Conservation (phyloP, 768 basidiomycete genomes). For the Asterophora parasitica region DNA sequence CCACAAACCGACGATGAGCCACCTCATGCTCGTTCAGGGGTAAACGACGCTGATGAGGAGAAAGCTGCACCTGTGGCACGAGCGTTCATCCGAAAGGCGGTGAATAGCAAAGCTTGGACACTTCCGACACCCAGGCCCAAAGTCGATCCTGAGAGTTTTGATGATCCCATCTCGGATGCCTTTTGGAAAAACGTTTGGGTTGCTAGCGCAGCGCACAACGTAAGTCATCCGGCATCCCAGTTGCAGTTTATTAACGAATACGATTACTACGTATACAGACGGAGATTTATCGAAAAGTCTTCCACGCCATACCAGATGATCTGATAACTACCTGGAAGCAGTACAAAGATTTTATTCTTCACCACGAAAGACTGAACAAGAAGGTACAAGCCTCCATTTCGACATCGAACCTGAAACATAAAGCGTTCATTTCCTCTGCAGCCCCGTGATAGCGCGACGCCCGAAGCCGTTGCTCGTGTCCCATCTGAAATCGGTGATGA, state of each 20-base stretch:
- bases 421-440: conserved; percentile 17
- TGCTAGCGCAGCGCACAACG: conserved; percentile 83
- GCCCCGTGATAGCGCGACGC: conserved; percentile 36
- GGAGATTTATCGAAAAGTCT: conserved; percentile 92
- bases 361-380: conserved; percentile 72
- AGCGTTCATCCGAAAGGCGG: conserved; percentile 49
- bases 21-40: conserved; percentile 40
- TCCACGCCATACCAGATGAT: conserved; percentile 92
- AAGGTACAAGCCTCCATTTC: conserved; percentile 34
- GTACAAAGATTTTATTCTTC: conserved; percentile 76
- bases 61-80: conserved; percentile 44
- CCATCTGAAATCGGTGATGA: conserved; percentile 56
- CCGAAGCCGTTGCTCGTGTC: conserved; percentile 47
- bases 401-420: conserved; percentile 11
- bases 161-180: conserved; percentile 79
- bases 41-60: conserved; percentile 44
- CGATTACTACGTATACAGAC: conserved; percentile 59
- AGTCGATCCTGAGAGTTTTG: conserved; percentile 74
- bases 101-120: conserved; percentile 51
- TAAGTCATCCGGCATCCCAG: conserved; percentile 32
- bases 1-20: conserved; percentile 40
- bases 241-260: background rate
- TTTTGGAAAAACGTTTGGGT: conserved; percentile 95
- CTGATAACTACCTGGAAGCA: conserved; percentile 92
- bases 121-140: conserved; percentile 64